A percentile compares a stretch with the other conserved stretches of the same genome.
Evolutionary conservation across 139 green algal genomes (phyloP).

Genomic region (Spirogloea muscicola): DNA sequence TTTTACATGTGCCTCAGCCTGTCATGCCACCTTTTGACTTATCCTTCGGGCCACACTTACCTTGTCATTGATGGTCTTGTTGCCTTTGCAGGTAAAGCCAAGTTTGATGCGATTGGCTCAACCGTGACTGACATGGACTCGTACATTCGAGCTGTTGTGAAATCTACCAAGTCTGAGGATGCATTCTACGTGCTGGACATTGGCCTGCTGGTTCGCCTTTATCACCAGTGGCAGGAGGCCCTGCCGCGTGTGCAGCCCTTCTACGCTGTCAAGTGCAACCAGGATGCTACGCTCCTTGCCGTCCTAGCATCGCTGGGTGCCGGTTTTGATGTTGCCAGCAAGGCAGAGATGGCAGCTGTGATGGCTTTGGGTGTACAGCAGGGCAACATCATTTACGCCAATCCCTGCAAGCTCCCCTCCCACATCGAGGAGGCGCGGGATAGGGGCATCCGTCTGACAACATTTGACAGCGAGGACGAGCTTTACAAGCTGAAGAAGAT

Average conservation of each 20-base stretch:
- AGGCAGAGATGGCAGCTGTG: conserved; percentile 79
- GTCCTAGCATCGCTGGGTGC: conserved; percentile 77
- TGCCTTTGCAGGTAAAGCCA: too few species aligned
- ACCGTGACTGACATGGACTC: too few species aligned
- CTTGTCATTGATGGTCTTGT: too few species aligned
- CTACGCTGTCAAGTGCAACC: conserved; percentile 96
- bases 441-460: conserved; percentile 71
- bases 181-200: conserved; percentile 90
- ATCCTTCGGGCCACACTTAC: too few species aligned
- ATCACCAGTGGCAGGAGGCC: conserved; percentile 66
- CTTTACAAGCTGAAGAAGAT: conserved; percentile 79
- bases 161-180: conserved; percentile 63
- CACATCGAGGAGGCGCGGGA: conserved; percentile 67
- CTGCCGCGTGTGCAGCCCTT: conserved; percentile 87
- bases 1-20: too few species aligned
- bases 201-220: conserved; percentile 69
- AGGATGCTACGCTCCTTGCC: conserved; percentile 75
- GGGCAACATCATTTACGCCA: conserved; percentile 83
- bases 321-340: conserved; percentile 91
- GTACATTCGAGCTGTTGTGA: conserved; percentile 8
- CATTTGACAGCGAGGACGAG: conserved; percentile 90
- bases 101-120: too few species aligned
- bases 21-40: too few species aligned
- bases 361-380: conserved; percentile 66
- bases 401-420: conserved; percentile 84